Base-by-base conservation (phyloP, 2,329 filamentous ascomycete genomes). In the Falciphora oryzae region DNA sequence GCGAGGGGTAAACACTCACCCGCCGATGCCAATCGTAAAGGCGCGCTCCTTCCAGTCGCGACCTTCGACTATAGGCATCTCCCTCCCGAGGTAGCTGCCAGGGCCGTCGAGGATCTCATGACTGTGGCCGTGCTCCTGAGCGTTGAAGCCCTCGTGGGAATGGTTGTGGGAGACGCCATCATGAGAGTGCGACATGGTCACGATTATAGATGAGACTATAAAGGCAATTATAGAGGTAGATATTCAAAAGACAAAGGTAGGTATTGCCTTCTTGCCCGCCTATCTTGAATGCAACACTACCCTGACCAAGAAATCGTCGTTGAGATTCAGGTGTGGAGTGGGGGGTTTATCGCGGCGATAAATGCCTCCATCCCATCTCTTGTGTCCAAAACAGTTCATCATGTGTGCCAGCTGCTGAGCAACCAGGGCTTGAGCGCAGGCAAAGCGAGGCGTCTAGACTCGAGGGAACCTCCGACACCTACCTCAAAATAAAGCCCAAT, bases 11-110 rank as follows among this genome's bases (percentile, higher is more conserved):
- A 27, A 59, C 25, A 77, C 86, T 70, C 83, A 96, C 93, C 95
- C 95, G 79, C 95, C 95, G 78, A 98, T 98, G n/a, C 95, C 95
- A 72, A 99, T 85, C 5, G 95, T 98, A 73, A 97, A 99, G 18
- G 93, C 93, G 65, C 95, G 85, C 69, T 96, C 91, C 32, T 84
- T 84, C 91, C 93, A 99, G 74, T 93, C 84, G 64, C 94, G 85
- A 14, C 93, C 93, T 70, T 97, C 91, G 68, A 93, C 86, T 65
- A 98, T 90, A 67, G 94, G 95, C 91, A 96, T 93, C 79, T 98
- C 95, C 22, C 95, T 89, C 62, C 89, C 89, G 38, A 95, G 78
- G 75, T 90, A 98, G 73, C 92, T 96, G 59, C 95, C 95, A 0
- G 95, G 95, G 0, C 94, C 94, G 73, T 95, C 89, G 70, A 97